Percentiles rank a stretch among this genome's conserved stretches.
Conservation (phyloP, 2,329 filamentous ascomycete genomes). For the Zymoseptoria brevis region DNA sequence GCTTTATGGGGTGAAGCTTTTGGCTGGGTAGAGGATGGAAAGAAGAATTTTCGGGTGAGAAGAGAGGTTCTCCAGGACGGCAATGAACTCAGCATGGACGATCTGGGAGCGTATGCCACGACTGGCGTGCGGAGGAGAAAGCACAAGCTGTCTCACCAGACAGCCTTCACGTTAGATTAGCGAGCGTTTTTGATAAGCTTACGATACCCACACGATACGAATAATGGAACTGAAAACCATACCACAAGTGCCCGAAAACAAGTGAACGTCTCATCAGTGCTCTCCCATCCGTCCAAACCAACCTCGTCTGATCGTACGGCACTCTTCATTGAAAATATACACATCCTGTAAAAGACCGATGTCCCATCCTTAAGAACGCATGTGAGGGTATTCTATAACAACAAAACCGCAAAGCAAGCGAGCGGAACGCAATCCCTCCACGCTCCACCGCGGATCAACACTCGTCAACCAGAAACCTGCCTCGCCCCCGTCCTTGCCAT, state of each 20-base stretch:
- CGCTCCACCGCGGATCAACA: no score
- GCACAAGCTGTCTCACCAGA: not conserved
- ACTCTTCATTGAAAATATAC: not conserved
- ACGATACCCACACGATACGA: not conserved
- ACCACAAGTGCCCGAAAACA: not conserved
- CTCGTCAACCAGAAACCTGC: not conserved
- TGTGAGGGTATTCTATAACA: not conserved
- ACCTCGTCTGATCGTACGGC: no score
- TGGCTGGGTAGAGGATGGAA: not conserved
- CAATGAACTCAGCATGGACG: no score
- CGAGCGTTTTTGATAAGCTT: not conserved
- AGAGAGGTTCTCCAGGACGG: no score
- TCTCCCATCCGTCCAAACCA: no score
- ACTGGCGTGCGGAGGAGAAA: not conserved
- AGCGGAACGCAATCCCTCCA: not conserved
- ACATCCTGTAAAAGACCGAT: not conserved
- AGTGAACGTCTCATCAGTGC: no score
- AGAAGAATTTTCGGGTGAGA: no score
- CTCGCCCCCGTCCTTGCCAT: not conserved
- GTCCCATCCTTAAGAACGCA: not conserved
- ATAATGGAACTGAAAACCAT: not conserved
- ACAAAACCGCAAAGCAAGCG: not conserved
- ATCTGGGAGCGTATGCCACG: no score
- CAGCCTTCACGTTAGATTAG: not conserved
- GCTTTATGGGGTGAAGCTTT: constrained; percentile 37